Evolutionary conservation across 192 early-diverging fungal genomes (phyloP), one percentile per base, ranked within the genome.

Genomic region (Glomus cerebriforme): DNA sequence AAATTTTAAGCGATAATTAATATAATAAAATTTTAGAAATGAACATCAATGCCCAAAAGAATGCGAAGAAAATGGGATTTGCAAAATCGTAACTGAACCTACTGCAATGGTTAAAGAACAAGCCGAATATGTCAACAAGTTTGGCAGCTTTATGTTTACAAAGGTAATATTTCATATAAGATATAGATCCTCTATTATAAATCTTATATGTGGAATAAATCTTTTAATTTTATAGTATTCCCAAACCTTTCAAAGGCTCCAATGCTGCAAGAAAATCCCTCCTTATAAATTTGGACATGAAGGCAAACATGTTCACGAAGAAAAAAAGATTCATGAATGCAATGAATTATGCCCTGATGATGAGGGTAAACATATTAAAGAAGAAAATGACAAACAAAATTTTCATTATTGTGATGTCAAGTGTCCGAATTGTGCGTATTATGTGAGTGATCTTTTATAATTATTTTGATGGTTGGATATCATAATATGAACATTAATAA

Each of bases 211-310:
- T 45, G 5, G 3, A 32, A 22, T 37, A 39, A 31, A n/a, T 7
- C 15, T 15, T 29, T 29, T 29, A 19, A 22, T 35, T 32, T 43
- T 74, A 35, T 59, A 84, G 82, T 79, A 83, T 45, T 64, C 77
- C 7, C 83, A 84, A 84, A 65, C 49, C 2, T 37, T n/a, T 12
- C 31, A 54, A 43, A 63, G 77, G n/a, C 63, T 85, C 22, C 43
- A 22, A 29, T 85, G 83, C 37, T 83, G 65, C 34, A 80, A 75
- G 10, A 80, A 75, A 49, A 85, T 85, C 39, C 83, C 83, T 13
- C 39, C 84, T 27, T 75, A 82, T 34, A 34, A 82, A 47, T 59
- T 82, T 35, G 68, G 26, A 32, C 83, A 85, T 29, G 54, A 73
- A 19, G 84, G 83, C 15, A 71, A 39, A 4, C 83, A 84, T 68